Evolutionary conservation across 805 yeast species (phyloP), one percentile per base, ranked within the genome.

Genomic region (Tetrapisispora pingtungensis): DNA sequence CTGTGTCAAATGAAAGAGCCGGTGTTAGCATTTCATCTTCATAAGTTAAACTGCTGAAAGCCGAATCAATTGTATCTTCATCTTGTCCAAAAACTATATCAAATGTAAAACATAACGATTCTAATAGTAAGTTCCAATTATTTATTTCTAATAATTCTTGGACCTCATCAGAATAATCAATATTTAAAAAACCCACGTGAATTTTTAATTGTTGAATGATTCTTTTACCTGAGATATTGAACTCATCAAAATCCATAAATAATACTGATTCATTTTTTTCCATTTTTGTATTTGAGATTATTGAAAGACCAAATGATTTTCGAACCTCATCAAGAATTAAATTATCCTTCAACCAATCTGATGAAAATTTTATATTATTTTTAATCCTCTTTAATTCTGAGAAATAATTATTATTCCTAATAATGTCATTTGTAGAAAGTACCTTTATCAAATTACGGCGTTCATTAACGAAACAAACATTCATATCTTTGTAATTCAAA

Each of bases 111-210:
- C 64, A 57, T 10, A 62, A 22, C 1, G 58, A 49, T 42, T 64
- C 68, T 27, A 64, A 41, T 10, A 61, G 27, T 19, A 50, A 49
- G 14, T 41, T 44, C 62, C 64, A 63, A 3, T 54, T 40, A 30
- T 54, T 52, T 1, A 63, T 52, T 46, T 64, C 68, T 0, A 57
- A 51, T 6, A 62, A 45, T 42, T 64, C 67, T 17, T 49, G 44
- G 0, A 61, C 51, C 20, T 44, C 42, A 10, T 63, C 61, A 41
- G 58, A 55, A 36, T 61, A 57, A 43, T 59, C 67, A 12, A 50
- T 50, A 44, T 64, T 60, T 32, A 58, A 45, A 39, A 52, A 64
- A 1, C 68, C 68, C 1, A 64, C 54, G 44, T 58, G 62, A 7
- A 63, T 44, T 39, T 62, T 64, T 2, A 62, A 31, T 33, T 59